Percentiles rank a stretch among this genome's conserved stretches.
These are phyloP conservation scores for Beauveria sp. DNA, from an alignment of 2,329 filamentous ascomycete genomes.

Conservation along the genomic window DNA sequence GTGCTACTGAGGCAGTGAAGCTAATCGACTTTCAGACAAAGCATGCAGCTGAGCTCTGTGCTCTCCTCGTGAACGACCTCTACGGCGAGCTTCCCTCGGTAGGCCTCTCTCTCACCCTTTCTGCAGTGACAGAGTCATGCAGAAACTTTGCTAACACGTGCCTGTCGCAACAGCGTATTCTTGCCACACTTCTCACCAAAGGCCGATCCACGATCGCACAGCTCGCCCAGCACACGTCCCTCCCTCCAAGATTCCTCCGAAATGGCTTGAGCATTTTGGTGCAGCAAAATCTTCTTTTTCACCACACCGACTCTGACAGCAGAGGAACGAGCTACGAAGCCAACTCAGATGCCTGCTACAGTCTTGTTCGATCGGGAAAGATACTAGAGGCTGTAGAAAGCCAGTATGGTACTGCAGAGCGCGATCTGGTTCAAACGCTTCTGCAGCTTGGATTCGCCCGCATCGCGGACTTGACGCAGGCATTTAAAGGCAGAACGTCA, in stretches of 20 bases:
- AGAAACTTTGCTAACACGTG: neutral
- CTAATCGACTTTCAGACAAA: constrained; percentile 44
- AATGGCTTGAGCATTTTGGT: constrained; percentile 78
- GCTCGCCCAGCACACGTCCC: constrained; percentile 62
- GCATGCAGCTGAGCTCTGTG: constrained; percentile 79
- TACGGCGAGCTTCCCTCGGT: constrained; percentile 91
- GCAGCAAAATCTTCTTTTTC: constrained; percentile 79
- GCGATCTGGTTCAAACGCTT: constrained; percentile 66
- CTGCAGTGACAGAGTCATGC: neutral
- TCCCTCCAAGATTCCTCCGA: constrained; percentile 68
- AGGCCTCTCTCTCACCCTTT: constrained; percentile 29
- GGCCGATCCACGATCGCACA: constrained; percentile 68
- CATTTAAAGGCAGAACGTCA: constrained; percentile 40
- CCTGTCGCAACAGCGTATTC: constrained; percentile 61
- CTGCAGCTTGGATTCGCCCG: constrained; percentile 71
- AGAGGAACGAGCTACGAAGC: constrained; percentile 73
- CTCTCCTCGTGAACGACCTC: constrained; percentile 78
- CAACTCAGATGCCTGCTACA: constrained; percentile 73
- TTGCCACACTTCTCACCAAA: constrained; percentile 66
- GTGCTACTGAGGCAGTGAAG: constrained; percentile 14
- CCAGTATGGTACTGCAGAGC: constrained; percentile 66
- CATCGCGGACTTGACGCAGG: constrained; percentile 60
- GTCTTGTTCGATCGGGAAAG: constrained; percentile 72
- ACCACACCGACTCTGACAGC: constrained; percentile 56
- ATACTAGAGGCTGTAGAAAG: constrained; percentile 68